Evolutionary conservation across 768 basidiomycete species (phyloP), one percentile per base, ranked within the genome.

Genomic region (Hericium erinaceus): DNA sequence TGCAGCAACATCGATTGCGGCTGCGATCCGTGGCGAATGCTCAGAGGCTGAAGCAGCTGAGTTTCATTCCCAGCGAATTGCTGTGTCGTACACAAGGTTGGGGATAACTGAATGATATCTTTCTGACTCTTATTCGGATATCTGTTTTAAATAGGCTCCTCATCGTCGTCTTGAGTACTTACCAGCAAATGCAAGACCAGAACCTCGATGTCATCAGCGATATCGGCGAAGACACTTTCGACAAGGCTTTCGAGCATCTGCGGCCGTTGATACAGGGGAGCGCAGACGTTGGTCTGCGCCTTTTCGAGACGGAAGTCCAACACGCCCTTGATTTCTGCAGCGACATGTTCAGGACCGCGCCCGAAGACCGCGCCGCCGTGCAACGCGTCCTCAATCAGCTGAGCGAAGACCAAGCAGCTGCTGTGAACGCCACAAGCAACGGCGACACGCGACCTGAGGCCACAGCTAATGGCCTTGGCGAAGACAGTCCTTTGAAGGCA

Each of bases 201-300:
- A 64, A 63, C 3, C 56, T 69, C 20, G 60, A 75, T 24, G 65
- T 77, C n/a, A 2, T 33, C 33, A 66, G 66, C 37, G 76, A 77
- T 18, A 59, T 77, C 40, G 64, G 76, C 48, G 73, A 75, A 58
- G 73, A 75, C 52, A 72, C 74, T 40, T 77, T 75, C 55, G 75
- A 78, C 54, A 69, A 70, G 8, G 75, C 76, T 0, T 79, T 78
- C 59, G 50, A 64, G 22, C 62, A 66, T 54, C 60, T 79, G 46
- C 69, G 77, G 38, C 77, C 77, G 89, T 87, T 91, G 26, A 89
- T 90, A 33, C 88, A 90, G 69, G 88, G 88, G 7, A 85, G 83
- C 48, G 83, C 83, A 0, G 88, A 91, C 58, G 82, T 89, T 79
- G 88, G 88, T 16, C 72, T 74, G 33, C 80, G 77, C 15, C 76